Evolutionary conservation across 495 filamentous ascomycete genomes (phyloP).

Genomic region (Pseudomonodictys pantanalensis): DNA sequence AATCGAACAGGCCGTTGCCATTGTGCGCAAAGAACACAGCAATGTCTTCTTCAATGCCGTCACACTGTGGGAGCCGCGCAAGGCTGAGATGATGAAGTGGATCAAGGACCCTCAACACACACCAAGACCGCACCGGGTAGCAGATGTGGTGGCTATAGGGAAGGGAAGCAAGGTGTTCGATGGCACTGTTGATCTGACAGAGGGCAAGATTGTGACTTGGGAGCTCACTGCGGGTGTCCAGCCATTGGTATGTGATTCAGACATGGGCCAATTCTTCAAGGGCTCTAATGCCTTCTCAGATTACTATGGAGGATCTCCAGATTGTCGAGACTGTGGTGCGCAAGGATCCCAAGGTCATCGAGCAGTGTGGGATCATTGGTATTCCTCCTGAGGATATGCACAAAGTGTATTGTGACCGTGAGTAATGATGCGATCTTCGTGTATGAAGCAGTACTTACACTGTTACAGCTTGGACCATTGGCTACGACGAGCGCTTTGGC

Average conservation of each 20-base stretch:
- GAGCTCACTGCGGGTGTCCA: conserved; percentile 75
- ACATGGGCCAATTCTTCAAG: background rate
- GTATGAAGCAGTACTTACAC: conserved; percentile 1
- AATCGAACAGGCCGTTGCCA: conserved; percentile 69
- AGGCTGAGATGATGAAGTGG: conserved; percentile 85
- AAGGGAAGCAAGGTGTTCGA: conserved; percentile 79
- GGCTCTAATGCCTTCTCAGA: conserved; percentile 46
- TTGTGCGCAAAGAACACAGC: conserved; percentile 69
- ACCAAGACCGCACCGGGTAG: conserved; percentile 66
- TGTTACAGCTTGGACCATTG: conserved; percentile 85
- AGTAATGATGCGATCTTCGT: conserved; percentile 37
- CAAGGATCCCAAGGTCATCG: conserved; percentile 83
- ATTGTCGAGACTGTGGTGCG: conserved; percentile 79
- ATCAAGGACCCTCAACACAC: conserved; percentile 59
- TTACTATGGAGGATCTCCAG: conserved; percentile 93
- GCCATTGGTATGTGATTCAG: conserved; percentile 60
- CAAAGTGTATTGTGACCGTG: conserved; percentile 87
- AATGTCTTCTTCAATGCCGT: conserved; percentile 83
- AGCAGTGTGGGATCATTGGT: conserved; percentile 86
- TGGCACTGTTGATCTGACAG: conserved; percentile 74
- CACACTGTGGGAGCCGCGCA: conserved; percentile 82
- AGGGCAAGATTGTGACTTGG: conserved; percentile 71
- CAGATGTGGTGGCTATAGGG: conserved; percentile 85
- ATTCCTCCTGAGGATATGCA: conserved; percentile 83
- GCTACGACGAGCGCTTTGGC: conserved; percentile 89